phyloP scores from a whole-genome alignment of 495 filamentous ascomycete species.

The Aspergillus diversus region DNA sequence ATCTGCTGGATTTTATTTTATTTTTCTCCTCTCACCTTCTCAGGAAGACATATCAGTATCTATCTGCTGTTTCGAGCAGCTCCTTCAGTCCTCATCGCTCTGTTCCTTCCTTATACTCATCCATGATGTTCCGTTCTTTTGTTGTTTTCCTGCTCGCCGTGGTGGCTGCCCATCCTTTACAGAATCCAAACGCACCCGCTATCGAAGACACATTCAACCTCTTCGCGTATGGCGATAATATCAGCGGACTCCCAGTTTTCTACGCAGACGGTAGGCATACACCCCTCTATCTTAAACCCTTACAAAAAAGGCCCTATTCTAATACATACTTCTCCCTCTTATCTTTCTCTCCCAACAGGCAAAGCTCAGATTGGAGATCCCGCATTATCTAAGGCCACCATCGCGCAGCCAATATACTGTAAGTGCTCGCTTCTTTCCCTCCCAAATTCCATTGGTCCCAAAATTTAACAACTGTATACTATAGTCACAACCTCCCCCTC shows the following conservation, averaged over 20 bases:
- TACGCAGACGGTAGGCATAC: conserved; percentile 9
- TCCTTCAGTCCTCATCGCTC: no score
- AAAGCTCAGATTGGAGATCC: conserved; percentile 13
- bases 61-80: no score
- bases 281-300: neutral
- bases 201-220: conserved; percentile 5
- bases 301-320: no score
- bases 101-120: neutral
- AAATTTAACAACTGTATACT: neutral
- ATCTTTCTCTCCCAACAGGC: conserved; percentile 1
- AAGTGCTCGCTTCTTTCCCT: neutral
- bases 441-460: neutral
- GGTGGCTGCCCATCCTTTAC: neutral
- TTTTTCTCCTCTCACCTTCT: neutral
- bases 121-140: neutral
- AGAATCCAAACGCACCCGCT: neutral
- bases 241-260: conserved; percentile 4
- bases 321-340: neutral
- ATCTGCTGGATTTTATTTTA: neutral
- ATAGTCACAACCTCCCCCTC: neutral
- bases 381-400: neutral
- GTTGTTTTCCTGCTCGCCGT: neutral
- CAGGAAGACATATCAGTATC: no score
- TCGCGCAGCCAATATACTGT: conserved; percentile 13
- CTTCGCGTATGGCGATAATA: conserved; percentile 11